phyloP scores from a whole-genome alignment of 768 basidiomycete genomes.

The Tricholomella constricta region DNA sequence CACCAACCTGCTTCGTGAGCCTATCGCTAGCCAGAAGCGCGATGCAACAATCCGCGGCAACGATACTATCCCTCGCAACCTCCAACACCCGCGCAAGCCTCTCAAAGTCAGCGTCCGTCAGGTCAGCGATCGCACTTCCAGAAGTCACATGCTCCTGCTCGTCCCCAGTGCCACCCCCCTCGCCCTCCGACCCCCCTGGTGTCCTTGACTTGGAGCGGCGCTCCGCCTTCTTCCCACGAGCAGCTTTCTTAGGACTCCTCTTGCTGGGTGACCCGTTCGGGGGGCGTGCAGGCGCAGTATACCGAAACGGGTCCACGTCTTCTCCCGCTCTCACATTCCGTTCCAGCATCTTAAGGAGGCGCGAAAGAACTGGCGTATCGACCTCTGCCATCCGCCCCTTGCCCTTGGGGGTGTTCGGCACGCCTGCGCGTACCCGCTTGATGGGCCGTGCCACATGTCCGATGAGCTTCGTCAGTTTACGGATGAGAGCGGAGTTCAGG shows the following conservation, averaged over 20 bases:
- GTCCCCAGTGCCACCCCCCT: constrained; percentile 32
- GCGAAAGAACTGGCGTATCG: constrained; percentile 59
- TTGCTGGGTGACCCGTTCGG: constrained; percentile 51
- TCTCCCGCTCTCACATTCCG: constrained; percentile 77
- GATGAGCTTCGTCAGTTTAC: constrained; percentile 72
- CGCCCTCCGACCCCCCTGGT: constrained; percentile 30
- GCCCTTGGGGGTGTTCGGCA: constrained; percentile 46
- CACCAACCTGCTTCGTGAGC: constrained; percentile 78
- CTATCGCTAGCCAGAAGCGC: constrained; percentile 77
- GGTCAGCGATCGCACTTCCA: constrained; percentile 19
- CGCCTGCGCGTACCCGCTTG: constrained; percentile 58
- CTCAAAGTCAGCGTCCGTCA: constrained; percentile 52
- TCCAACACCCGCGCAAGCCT: constrained; percentile 55
- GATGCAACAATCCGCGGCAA: constrained; percentile 84
- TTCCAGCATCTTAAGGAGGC: constrained; percentile 77
- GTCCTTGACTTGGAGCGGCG: constrained; percentile 47
- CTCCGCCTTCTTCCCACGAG: constrained; percentile 39
- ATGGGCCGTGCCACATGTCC: constrained; percentile 65
- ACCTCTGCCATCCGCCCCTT: constrained; percentile 68
- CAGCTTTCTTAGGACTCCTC: constrained; percentile 42
- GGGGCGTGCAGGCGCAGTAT: constrained; percentile 22
- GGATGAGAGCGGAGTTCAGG: constrained; percentile 56
- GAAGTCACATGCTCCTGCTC: constrained; percentile 23
- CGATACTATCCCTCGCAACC: constrained; percentile 67
- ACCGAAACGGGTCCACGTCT: constrained; percentile 69